These are phyloP conservation scores for Candida sanyaensis DNA, from an alignment of 1,139 yeast species.

Conservation along the genomic window DNA sequence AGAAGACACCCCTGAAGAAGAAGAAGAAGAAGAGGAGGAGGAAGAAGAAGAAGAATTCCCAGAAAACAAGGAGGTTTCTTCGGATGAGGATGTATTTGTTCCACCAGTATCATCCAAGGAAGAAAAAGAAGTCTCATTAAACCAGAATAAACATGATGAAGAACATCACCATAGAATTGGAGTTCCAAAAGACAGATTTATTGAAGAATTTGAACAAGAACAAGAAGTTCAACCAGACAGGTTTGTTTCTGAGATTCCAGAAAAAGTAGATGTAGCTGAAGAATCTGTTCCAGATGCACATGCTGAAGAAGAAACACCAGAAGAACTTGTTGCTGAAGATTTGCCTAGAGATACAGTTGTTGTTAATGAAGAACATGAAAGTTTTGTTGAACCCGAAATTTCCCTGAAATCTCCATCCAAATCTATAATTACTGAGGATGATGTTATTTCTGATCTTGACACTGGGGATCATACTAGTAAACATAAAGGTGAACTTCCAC, in stretches of 20 bases:
- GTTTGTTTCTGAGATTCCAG: too few species aligned
- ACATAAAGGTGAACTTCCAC: background rate
- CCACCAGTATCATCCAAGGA: background rate
- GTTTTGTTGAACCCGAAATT: slow-evolving; percentile 9
- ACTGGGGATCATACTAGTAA: background rate
- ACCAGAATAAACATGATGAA: background rate
- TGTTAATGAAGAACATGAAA: slow-evolving; percentile 5
- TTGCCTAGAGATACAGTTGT: slow-evolving; percentile 2
- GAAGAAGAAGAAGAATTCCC: background rate
- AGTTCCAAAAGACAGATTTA: background rate
- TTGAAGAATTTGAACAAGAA: background rate
- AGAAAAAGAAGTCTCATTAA: slow-evolving; percentile 5
- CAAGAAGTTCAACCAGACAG: background rate
- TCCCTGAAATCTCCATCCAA: slow-evolving; percentile 13
- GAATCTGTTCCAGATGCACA: background rate
- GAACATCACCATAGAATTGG: background rate
- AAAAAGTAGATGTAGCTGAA: background rate
- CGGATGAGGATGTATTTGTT: background rate
- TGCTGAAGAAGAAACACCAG: background rate
- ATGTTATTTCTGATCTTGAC: slow-evolving; percentile 13
- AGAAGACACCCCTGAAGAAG: background rate
- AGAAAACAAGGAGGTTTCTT: background rate
- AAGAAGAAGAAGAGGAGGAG: background rate
- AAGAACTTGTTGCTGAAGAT: slow-evolving; percentile 5
- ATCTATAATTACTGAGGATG: slow-evolving; percentile 12